phyloP scores from a whole-genome alignment of 2,329 filamentous ascomycete genomes.

The Beauveria sp. region DNA sequence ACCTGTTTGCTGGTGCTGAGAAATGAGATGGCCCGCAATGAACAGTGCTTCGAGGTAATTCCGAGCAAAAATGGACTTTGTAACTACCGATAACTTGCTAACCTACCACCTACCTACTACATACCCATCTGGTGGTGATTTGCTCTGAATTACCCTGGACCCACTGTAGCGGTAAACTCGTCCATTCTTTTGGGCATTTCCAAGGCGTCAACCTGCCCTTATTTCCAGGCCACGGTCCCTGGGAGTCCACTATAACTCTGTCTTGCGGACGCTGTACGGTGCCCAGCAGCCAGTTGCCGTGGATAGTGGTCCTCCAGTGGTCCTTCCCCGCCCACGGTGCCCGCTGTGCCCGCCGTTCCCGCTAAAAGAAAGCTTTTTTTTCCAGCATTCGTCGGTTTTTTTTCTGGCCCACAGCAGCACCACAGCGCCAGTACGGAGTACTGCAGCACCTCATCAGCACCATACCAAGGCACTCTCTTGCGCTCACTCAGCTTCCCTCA shows the following conservation, averaged over 20 bases:
- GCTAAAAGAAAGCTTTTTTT: not conserved
- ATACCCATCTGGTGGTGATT: too few relatives aligned
- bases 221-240: too few relatives aligned
- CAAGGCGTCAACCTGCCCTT: not conserved
- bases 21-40: constrained; percentile 2
- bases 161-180: too few relatives aligned
- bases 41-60: not conserved
- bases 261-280: not conserved
- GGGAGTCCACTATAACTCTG: not conserved
- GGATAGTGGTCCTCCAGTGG: not conserved
- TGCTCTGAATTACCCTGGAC: too few relatives aligned
- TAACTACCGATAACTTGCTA: too few relatives aligned
- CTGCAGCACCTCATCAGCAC: too few relatives aligned
- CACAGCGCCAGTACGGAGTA: too few relatives aligned
- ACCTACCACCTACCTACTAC: too few relatives aligned
- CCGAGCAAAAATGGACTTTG: too few relatives aligned
- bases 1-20: not conserved
- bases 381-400: not conserved
- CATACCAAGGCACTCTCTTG: too few relatives aligned
- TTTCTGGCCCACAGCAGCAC: not conserved
- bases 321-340: not conserved
- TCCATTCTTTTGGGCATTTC: too few relatives aligned
- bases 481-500: too few relatives aligned
- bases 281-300: not conserved
- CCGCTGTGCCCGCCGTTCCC: constrained; percentile 2